These are phyloP conservation scores for Coniosporium apollinis DNA, from an alignment of 495 filamentous ascomycete genomes.

Conservation along the genomic window DNA sequence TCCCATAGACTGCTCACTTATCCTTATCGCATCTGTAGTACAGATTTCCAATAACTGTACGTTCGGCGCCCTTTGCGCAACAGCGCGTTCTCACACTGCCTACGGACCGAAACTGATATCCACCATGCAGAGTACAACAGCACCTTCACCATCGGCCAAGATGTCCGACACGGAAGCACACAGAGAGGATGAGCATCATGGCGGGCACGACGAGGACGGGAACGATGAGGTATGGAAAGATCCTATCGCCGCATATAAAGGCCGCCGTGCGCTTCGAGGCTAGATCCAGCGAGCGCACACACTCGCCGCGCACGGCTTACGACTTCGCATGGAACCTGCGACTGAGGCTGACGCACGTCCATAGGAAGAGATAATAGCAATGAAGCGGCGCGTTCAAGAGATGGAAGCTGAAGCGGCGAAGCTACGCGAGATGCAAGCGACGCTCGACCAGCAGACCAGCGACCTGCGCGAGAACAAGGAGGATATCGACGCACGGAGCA, in stretches of 20 bases:
- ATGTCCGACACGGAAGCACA: conserved; percentile 7
- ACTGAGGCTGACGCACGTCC: conserved; percentile 9
- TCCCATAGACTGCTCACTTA: conserved; percentile 11
- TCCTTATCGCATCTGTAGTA: no score
- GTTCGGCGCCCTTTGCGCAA: no score
- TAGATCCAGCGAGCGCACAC: background rate
- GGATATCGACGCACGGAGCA: conserved; percentile 85
- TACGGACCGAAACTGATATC: no score
- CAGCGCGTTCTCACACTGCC: no score
- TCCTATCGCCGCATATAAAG: background rate
- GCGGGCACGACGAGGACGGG: conserved; percentile 15
- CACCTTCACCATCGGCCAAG: background rate
- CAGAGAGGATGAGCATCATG: conserved; percentile 16
- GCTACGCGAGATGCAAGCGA: conserved; percentile 89
- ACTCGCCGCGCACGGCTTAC: background rate
- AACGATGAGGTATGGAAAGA: conserved; percentile 15
- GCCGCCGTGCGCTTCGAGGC: no score
- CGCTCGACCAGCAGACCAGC: conserved; percentile 66
- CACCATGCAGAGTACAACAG: no score
- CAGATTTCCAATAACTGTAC: no score
- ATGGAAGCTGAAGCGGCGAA: conserved; percentile 98
- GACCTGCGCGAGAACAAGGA: conserved; percentile 84
- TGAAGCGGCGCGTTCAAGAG: conserved; percentile 95
- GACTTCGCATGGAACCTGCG: background rate
- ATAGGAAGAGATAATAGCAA: conserved; percentile 88